These are phyloP conservation scores for Leersia perrieri DNA, from an alignment of 176 grass and related monocot genomes.

Conservation along the genomic window DNA sequence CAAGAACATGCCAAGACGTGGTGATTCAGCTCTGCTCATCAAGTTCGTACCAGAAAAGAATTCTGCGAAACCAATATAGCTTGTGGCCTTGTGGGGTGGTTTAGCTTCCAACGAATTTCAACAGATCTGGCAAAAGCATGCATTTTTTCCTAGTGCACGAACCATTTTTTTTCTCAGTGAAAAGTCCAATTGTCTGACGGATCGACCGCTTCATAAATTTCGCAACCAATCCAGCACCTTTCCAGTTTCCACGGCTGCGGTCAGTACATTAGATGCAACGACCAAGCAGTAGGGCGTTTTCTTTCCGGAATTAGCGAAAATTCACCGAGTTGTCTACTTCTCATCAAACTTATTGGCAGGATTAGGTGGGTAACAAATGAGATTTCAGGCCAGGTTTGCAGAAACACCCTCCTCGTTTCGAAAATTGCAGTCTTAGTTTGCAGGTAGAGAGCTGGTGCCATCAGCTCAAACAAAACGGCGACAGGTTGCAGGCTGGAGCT, in stretches of 20 bases:
- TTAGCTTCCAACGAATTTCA: slow-evolving; percentile 23
- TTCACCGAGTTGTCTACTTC: not conserved
- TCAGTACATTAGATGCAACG: not conserved
- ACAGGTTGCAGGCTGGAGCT: too few species aligned
- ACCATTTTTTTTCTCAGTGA: not conserved
- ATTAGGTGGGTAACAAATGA: not conserved
- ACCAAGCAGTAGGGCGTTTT: not conserved
- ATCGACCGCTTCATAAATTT: not conserved
- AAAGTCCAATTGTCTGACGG: not conserved
- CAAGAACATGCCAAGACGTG: not conserved
- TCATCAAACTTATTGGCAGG: not conserved
- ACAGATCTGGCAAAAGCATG: not conserved
- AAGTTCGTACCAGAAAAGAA: not conserved
- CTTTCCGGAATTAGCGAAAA: not conserved
- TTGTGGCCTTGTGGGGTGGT: slow-evolving; percentile 30
- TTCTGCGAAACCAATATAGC: not conserved
- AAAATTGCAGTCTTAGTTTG: not conserved
- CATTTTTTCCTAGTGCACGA: not conserved
- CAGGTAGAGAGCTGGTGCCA: not conserved
- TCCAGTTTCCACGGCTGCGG: not conserved
- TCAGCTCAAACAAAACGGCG: too few species aligned
- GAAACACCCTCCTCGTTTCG: not conserved
- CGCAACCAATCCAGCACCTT: not conserved
- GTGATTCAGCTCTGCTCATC: not conserved
- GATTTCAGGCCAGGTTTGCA: not conserved